Percentiles rank a stretch among this genome's conserved stretches.
Evolutionary conservation across 192 early-diverging fungal species (phyloP).

Genomic region (Backusella circina): DNA sequence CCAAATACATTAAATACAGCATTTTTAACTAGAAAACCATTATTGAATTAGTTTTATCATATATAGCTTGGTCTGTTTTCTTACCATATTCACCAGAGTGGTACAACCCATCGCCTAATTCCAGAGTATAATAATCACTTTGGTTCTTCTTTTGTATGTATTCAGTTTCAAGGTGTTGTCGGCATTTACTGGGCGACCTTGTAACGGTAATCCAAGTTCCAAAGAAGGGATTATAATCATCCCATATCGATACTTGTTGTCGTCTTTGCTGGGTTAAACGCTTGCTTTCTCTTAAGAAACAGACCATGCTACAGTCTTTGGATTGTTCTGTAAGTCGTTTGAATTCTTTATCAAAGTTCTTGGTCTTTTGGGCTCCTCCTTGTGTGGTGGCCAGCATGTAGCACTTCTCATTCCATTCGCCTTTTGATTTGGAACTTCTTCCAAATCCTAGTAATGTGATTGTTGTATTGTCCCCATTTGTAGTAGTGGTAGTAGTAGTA

Average conservation of each 20-base stretch:
- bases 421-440: not conserved
- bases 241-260: conserved; percentile 9
- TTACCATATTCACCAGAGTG: conserved; percentile 25
- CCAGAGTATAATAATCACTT: conserved; percentile 29
- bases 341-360: conserved; percentile 11
- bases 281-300: conserved; percentile 27
- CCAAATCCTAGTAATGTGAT: not conserved
- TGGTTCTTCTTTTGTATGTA: conserved; percentile 17
- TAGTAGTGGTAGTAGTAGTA: not conserved
- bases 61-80: too few relatives aligned
- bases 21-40: conserved; percentile 17
- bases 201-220: conserved; percentile 28
- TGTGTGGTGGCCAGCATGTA: conserved; percentile 8
- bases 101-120: conserved; percentile 30
- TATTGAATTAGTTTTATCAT: too few relatives aligned
- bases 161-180: conserved; percentile 19
- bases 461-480: not conserved
- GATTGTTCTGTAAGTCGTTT: conserved; percentile 6
- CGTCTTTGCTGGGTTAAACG: conserved; percentile 1
- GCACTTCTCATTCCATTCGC: conserved; percentile 32
- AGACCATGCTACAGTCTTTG: conserved; percentile 34
- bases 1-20: conserved; percentile 30
- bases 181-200: conserved; percentile 15
- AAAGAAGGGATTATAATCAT: conserved; percentile 27
- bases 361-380: not conserved